Evolutionary conservation across 306 rosid genomes (phyloP).

Genomic region (Ceratonia siliqua): DNA sequence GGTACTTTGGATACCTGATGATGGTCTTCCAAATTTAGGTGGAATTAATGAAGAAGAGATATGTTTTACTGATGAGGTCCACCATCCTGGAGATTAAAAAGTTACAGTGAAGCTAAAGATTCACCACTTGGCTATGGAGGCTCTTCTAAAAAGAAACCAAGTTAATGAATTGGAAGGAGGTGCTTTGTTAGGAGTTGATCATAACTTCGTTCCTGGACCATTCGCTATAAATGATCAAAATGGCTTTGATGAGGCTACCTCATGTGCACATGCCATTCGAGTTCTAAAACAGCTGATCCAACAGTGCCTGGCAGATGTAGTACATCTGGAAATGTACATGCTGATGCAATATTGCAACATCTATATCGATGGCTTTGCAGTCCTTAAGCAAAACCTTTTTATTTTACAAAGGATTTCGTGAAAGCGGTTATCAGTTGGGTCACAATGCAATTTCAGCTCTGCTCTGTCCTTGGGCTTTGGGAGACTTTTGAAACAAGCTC

Average conservation of each 20-base stretch:
- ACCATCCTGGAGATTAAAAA: slow-evolving; percentile 83
- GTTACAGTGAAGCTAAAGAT: slow-evolving; percentile 86
- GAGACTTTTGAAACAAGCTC: too few species aligned
- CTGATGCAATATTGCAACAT: slow-evolving; percentile 84
- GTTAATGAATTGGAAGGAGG: slow-evolving; percentile 98
- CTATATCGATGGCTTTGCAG: slow-evolving; percentile 95
- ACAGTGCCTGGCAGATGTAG: slow-evolving; percentile 80
- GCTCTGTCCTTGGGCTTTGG: too few species aligned
- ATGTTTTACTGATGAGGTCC: slow-evolving; percentile 82
- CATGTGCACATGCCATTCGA: too few species aligned
- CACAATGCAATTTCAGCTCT: too few species aligned
- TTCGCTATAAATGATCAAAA: too few species aligned
- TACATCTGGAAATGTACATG: slow-evolving; percentile 74
- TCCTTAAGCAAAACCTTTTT: slow-evolving; percentile 83
- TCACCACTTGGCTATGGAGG: slow-evolving; percentile 78
- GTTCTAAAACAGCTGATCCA: slow-evolving; percentile 82
- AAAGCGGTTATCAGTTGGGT: too few species aligned
- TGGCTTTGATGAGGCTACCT: too few species aligned
- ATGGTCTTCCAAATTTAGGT: slow-evolving; percentile 85
- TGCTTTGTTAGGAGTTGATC: slow-evolving; percentile 72
- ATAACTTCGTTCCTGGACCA: too few species aligned
- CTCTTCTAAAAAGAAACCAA: slow-evolving; percentile 80
- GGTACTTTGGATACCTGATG: slow-evolving; percentile 93
- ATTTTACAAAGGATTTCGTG: too few species aligned
- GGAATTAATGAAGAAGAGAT: slow-evolving; percentile 71